Conservation (phyloP, 306 rosid species). For the Mimosa pudica region DNA sequence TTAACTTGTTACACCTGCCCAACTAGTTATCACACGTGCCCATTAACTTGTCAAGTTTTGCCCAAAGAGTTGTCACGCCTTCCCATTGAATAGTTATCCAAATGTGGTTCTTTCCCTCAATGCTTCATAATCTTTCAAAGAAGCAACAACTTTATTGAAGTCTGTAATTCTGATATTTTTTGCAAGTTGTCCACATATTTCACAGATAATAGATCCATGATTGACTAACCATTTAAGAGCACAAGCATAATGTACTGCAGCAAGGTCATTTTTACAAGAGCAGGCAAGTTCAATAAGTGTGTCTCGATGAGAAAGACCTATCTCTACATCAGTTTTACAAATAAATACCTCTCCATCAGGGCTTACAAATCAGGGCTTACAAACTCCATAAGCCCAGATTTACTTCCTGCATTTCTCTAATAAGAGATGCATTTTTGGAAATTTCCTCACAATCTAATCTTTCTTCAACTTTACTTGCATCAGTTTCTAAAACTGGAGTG, state of each 20-base stretch:
- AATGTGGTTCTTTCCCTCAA: conserved; percentile 95
- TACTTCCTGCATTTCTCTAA: conserved; percentile 47
- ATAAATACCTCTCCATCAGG: conserved; percentile 89
- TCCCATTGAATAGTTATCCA: too few relatives aligned
- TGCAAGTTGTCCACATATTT: conserved; percentile 80
- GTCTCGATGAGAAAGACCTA: conserved; percentile 69
- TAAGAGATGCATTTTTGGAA: conserved; percentile 33
- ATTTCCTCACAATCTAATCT: conserved; percentile 39
- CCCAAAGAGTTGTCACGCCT: too few relatives aligned
- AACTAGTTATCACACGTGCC: too few relatives aligned
- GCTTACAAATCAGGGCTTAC: too few relatives aligned
- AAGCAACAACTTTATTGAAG: conserved; percentile 67
- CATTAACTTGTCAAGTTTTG: too few relatives aligned
- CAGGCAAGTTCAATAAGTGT: conserved; percentile 86
- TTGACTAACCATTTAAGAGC: conserved; percentile 97
- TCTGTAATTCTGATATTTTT: conserved; percentile 75
- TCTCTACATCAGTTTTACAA: conserved; percentile 78
- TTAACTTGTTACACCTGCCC: too few relatives aligned
- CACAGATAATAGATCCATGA: conserved; percentile 94
- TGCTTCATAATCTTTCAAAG: conserved; percentile 81
- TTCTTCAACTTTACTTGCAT: too few relatives aligned
- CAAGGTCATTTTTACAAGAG: conserved; percentile 93
- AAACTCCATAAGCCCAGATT: conserved; percentile 62
- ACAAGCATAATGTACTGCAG: conserved; percentile 89
- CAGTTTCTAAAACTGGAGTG: too few relatives aligned